These are phyloP conservation scores for Scutellaria baicalensis DNA, from an alignment of 257 asterid genomes.

Conservation along the genomic window DNA sequence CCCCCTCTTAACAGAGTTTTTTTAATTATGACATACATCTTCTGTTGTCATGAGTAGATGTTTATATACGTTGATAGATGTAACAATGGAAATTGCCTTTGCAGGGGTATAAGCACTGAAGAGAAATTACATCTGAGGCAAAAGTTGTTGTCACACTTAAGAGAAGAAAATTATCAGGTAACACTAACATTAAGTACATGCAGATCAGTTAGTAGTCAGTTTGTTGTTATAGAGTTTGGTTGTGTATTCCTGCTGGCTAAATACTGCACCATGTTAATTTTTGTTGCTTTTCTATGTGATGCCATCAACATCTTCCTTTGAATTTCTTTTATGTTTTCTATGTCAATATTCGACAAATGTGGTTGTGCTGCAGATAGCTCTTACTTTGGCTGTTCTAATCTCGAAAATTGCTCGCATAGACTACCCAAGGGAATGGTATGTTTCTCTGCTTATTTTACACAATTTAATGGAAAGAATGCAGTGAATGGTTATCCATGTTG, in stretches of 20 bases:
- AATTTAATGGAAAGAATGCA: conserved; percentile 1
- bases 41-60: neutral
- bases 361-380: conserved; percentile 64
- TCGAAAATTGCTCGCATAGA: conserved; percentile 96
- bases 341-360: conserved; percentile 4
- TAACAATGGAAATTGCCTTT: conserved; percentile 20
- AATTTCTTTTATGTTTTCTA: neutral
- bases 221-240: conserved; percentile 2
- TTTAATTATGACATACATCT: neutral
- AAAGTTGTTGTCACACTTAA: conserved; percentile 70
- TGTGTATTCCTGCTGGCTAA: conserved; percentile 2
- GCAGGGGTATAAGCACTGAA: conserved; percentile 80
- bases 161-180: conserved; percentile 95
- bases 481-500: neutral
- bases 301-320: neutral
- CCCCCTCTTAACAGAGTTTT: neutral
- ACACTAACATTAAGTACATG: neutral
- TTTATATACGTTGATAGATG: conserved; percentile 11
- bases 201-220: neutral
- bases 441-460: conserved; percentile 6
- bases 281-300: conserved; percentile 8
- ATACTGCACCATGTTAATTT: neutral
- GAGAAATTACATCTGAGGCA: conserved; percentile 84
- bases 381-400: conserved; percentile 76
- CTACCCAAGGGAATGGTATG: conserved; percentile 95